Evolutionary conservation across 2,329 filamentous ascomycete species (phyloP).

Genomic region (Clonostachys rhizophaga): DNA sequence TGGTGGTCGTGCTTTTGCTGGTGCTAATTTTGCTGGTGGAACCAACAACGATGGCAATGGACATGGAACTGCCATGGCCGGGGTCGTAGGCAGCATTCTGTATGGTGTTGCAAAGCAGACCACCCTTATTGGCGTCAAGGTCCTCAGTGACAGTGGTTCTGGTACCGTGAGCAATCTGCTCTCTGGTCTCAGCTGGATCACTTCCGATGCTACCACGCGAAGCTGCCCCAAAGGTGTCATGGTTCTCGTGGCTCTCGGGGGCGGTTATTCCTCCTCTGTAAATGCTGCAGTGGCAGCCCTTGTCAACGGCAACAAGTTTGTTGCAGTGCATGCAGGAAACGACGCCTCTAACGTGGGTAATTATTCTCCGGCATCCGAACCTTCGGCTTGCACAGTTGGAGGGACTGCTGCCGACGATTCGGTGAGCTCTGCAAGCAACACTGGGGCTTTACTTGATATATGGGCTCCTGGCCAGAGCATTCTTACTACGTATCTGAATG

Average conservation of each 20-base stretch:
- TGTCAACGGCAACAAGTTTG: conserved; percentile 38
- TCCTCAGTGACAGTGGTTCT: conserved; percentile 26
- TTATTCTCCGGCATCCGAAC: conserved; percentile 41
- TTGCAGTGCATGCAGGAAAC: conserved; percentile 51
- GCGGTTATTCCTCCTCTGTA: conserved; percentile 32
- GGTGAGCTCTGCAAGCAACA: conserved; percentile 45
- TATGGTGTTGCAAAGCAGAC: conserved; percentile 30
- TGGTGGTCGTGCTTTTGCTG: conserved; percentile 14
- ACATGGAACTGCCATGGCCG: conserved; percentile 26
- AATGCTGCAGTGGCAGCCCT: conserved; percentile 43
- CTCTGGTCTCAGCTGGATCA: conserved; percentile 36
- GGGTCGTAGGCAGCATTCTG: conserved; percentile 13
- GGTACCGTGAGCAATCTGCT: conserved; percentile 31
- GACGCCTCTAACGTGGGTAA: conserved; percentile 37
- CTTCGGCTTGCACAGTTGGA: conserved; percentile 45
- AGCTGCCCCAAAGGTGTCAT: conserved; percentile 34
- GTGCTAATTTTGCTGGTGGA: conserved; percentile 10
- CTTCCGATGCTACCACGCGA: conserved; percentile 24
- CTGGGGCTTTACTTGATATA: conserved; percentile 38
- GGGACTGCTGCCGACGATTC: conserved; percentile 31
- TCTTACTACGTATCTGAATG: conserved; percentile 36
- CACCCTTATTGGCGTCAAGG: conserved; percentile 35
- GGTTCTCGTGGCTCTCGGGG: conserved; percentile 52
- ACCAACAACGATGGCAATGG: conserved; percentile 18
- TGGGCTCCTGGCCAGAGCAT: conserved; percentile 42